phyloP scores from a whole-genome alignment of 2,329 filamentous ascomycete genomes.

The Fonsecaea monophora region DNA sequence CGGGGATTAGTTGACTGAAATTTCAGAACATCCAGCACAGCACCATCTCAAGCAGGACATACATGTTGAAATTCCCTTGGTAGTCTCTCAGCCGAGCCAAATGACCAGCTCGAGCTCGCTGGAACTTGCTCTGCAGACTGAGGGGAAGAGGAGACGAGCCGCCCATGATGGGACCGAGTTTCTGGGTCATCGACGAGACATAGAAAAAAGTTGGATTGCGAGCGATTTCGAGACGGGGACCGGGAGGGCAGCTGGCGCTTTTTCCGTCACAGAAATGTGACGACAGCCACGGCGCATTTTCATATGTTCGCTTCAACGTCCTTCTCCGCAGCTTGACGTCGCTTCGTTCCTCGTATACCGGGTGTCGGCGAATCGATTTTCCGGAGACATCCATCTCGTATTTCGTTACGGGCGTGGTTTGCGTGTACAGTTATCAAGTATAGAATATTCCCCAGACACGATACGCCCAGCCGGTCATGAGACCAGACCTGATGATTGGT shows the following conservation, averaged over 20 bases:
- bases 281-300: slow-evolving; percentile 8
- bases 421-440: background rate
- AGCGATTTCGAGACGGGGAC: background rate
- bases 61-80: slow-evolving; percentile 53
- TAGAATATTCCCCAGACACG: background rate
- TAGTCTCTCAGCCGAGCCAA: slow-evolving; percentile 45
- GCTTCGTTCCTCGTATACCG: slow-evolving; percentile 1
- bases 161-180: slow-evolving; percentile 43
- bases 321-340: slow-evolving; percentile 5
- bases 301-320: slow-evolving; percentile 13
- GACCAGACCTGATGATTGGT: background rate
- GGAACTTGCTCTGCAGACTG: slow-evolving; percentile 54
- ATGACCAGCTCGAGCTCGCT: slow-evolving; percentile 46
- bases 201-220: slow-evolving; percentile 20
- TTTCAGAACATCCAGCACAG: background rate
- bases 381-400: slow-evolving; percentile 12
- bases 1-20: background rate
- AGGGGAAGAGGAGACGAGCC: slow-evolving; percentile 50
- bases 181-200: slow-evolving; percentile 29
- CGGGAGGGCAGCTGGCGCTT: background rate
- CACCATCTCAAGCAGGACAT: slow-evolving; percentile 39
- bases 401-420: slow-evolving; percentile 20
- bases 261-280: slow-evolving; percentile 3
- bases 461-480: too few relatives aligned
- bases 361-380: background rate